Conservation (phyloP, 2,329 filamentous ascomycete species). For the Aspergillus floridensis region DNA sequence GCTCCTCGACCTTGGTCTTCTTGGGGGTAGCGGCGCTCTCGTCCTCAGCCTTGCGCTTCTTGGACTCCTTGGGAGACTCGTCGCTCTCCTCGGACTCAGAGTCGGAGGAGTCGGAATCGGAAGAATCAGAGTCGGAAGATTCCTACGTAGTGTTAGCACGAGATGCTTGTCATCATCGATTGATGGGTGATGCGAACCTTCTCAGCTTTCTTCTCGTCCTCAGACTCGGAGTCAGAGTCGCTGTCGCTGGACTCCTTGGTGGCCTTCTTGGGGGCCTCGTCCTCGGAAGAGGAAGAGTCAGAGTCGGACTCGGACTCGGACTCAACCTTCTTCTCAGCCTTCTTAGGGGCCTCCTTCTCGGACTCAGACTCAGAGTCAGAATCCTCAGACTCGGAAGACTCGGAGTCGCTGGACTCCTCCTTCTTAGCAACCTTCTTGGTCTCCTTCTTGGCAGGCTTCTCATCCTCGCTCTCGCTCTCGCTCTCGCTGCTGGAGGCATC, state of each 20-base stretch:
- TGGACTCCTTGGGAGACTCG: slow-evolving; percentile 33
- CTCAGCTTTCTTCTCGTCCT: slow-evolving; percentile 31
- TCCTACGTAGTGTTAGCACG: slow-evolving; percentile 10
- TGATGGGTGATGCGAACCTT: slow-evolving; percentile 20
- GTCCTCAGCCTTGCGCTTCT: slow-evolving; percentile 52
- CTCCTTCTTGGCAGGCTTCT: slow-evolving; percentile 34
- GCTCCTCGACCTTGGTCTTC: slow-evolving; percentile 62
- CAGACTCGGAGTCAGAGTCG: slow-evolving; percentile 29
- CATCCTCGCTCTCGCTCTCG: slow-evolving; percentile 34
- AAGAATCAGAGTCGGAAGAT: slow-evolving; percentile 16
- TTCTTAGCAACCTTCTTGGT: slow-evolving; percentile 30
- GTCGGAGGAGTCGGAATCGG: slow-evolving; percentile 19
- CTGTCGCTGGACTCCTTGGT: slow-evolving; percentile 19
- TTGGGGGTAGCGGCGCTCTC: slow-evolving; percentile 44
- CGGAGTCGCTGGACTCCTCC: slow-evolving; percentile 29
- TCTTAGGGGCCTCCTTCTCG: slow-evolving; percentile 25
- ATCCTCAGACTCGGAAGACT: slow-evolving; percentile 27
- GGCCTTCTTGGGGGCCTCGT: slow-evolving; percentile 22
- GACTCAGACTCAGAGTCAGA: slow-evolving; percentile 20
- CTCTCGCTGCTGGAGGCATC: slow-evolving; percentile 27
- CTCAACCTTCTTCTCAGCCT: slow-evolving; percentile 29
- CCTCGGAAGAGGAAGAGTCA: slow-evolving; percentile 16
- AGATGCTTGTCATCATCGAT: background rate
- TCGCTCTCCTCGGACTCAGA: slow-evolving; percentile 35
- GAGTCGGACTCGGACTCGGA: slow-evolving; percentile 35